Evolutionary conservation across 2,329 filamentous ascomycete genomes (phyloP), one percentile per base, ranked within the genome.

Genomic region (Penicillium concentricum): DNA sequence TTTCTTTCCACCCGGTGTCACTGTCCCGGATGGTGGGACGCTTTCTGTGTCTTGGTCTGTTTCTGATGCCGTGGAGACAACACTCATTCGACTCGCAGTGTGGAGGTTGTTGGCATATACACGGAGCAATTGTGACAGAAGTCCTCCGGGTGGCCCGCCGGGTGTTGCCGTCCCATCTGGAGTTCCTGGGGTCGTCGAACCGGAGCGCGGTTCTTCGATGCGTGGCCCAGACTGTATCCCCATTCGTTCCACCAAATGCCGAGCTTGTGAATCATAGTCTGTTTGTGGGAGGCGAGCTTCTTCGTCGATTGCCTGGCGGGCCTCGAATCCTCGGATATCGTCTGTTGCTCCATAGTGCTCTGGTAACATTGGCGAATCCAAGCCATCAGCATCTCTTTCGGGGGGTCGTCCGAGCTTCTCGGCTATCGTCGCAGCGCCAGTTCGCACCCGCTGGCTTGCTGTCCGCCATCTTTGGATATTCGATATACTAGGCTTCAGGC

Each of bases 61-160:
- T 3, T 63, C 61, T 5, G 59, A 45, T 7, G 59, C 34, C 0
- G 62, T 60, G 1, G 66, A 61, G 18, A 55, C 58, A 26, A 61
- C 51, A 42, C 62, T 66, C 57, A 64, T 64, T 8, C 65, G 46
- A 34, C 59, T 73, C 41, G 61, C 66, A 57, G 67, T 70, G 24
- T 65, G 69, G 54, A 69, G 62, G 66, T 80, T 78, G 64, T 82
- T 77, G 59, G 83, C 80, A 69, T 89, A 88, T 4, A 90, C 78
- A 69, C 86, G 88, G 43, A 92, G 76, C 0, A 93, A 76, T 0
- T 85, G 87, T 1, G 86, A 85, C 0, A 93, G 76, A 35, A 92
- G 83, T 35, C 90, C 88, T 15, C 65, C 66, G 3, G 47, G 47
- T 22, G 53, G 53, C 55, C 62, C 61, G 16, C 63, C 46, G 4